Base-by-base conservation (phyloP, 2,329 filamentous ascomycete genomes). In the Exophiala sideris region DNA sequence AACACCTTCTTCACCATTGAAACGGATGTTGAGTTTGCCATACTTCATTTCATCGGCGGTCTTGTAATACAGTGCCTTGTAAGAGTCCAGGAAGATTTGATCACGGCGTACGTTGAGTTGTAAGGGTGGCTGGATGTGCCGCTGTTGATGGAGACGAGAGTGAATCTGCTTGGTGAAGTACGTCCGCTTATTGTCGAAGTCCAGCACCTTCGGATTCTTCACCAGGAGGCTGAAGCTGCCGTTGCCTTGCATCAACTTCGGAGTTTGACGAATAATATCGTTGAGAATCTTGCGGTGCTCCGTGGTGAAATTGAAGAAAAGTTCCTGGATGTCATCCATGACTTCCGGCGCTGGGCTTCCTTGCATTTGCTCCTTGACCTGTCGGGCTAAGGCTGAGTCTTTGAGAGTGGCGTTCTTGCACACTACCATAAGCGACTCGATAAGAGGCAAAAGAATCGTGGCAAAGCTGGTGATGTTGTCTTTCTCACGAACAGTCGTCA, bases 141-240 rank as follows among this genome's bases (percentile, higher is more conserved):
- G 85, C 56, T 80, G 81, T 65, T 89, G 85, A 50, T 82, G 82
- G 49, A 81, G 81, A 47, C 88, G 83, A 42, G 82, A 83, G 71
- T 99, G 94, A 9, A 99, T 86, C 66, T 90, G 91, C 57, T 94
- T 88, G 69, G 85, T 96, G 79, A 99, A 99, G 79, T 95, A 99
- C 74, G 95, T 97, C 66, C 94, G 91, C 78, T 99, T 99, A 77
- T 99, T 99, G 75, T 99, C 94, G 66, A 99, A 99, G 68, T 99
- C 94, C 10, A 99, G 79, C 3, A 99, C 95, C 79, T 97, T 99
- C 21, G 94, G 95, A 68, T 99, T 99, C 78, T 96, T 96, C 59
- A 97, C 94, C 45, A 99, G 76, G 12, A 99, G 80, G 9, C 92
- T 91, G 73, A 99, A 96, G 2, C 92, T 96, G 49, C 94, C 94